These are phyloP conservation scores for Raphanus hybrid DNA, from an alignment of 441 rosid genomes.

Conservation along the genomic window DNA sequence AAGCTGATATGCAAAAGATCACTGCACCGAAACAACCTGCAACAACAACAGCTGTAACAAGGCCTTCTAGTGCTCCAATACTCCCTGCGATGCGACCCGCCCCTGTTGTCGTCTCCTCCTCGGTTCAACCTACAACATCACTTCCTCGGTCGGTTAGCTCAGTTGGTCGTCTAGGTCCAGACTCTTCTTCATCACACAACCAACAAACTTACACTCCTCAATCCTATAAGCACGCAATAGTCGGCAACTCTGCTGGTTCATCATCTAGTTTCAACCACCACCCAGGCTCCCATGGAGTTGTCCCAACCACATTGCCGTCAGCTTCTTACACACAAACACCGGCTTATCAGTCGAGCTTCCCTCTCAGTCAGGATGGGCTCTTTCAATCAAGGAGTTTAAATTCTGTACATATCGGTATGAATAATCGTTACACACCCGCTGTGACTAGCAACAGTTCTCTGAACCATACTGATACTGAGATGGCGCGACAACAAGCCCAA, in stretches of 20 bases:
- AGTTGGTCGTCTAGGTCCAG: conserved; percentile 82
- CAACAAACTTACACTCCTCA: conserved; percentile 65
- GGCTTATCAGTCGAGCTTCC: conserved; percentile 56
- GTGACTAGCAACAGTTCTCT: conserved; percentile 30
- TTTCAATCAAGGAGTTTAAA: conserved; percentile 34
- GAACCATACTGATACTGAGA: conserved; percentile 12
- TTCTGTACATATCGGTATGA: conserved; percentile 18
- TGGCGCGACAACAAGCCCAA: conserved; percentile 48
- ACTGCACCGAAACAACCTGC: conserved; percentile 52
- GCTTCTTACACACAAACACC: conserved; percentile 53
- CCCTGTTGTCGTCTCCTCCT: conserved; percentile 47
- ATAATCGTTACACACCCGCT: conserved; percentile 11
- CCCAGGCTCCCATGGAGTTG: conserved; percentile 56
- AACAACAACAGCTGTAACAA: conserved; percentile 60
- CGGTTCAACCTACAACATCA: conserved; percentile 65
- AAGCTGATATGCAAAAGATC: conserved; percentile 56
- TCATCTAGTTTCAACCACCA: conserved; percentile 51
- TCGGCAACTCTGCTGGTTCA: conserved; percentile 70
- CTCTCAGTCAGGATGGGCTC: conserved; percentile 62
- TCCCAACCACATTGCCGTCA: conserved; percentile 48
- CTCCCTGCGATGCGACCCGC: conserved; percentile 61
- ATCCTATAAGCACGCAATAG: conserved; percentile 81
- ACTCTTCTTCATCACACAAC: conserved; percentile 53
- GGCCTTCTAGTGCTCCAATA: conserved; percentile 93
- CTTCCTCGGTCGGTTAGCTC: conserved; percentile 88